phyloP scores from a whole-genome alignment of 768 basidiomycete species.

The Lactifluus subvellereus region DNA sequence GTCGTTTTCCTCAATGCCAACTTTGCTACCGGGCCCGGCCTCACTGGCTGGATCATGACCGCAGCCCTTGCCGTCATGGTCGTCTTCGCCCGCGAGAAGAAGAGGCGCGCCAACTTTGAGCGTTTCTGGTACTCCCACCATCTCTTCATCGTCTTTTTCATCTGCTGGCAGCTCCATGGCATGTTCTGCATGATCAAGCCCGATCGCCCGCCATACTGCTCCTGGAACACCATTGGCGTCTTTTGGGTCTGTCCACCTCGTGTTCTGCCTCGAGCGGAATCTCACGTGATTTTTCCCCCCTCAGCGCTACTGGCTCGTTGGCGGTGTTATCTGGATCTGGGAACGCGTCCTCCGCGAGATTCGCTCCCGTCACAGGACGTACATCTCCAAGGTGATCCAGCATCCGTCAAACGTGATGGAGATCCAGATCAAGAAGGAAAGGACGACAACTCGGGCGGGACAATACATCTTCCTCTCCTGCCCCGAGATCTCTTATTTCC shows the following conservation, averaged over 20 bases:
- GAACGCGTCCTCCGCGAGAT: conserved; percentile 93
- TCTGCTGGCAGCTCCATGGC: conserved; percentile 91
- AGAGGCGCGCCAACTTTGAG: conserved; percentile 73
- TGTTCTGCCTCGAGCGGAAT: background rate
- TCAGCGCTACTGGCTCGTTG: conserved; percentile 85
- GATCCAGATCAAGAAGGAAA: conserved; percentile 96
- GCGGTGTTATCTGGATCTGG: conserved; percentile 76
- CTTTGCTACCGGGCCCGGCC: conserved; percentile 76
- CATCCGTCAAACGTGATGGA: conserved; percentile 94
- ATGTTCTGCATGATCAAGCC: conserved; percentile 98
- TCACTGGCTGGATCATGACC: conserved; percentile 89
- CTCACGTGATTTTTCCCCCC: conserved; percentile 17
- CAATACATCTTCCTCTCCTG: conserved; percentile 92
- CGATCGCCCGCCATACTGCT: conserved; percentile 84
- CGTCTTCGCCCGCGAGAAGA: conserved; percentile 79
- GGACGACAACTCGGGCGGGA: conserved; percentile 73
- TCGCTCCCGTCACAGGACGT: conserved; percentile 85
- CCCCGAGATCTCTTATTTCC: conserved; percentile 90
- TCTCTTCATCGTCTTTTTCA: conserved; percentile 88
- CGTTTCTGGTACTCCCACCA: conserved; percentile 87
- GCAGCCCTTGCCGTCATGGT: conserved; percentile 69
- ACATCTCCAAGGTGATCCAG: conserved; percentile 90
- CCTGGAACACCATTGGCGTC: conserved; percentile 77
- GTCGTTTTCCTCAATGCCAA: conserved; percentile 72
- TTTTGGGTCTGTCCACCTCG: conserved; percentile 73